Evolutionary conservation across 352 stramenopile species (phyloP).

Genomic region (Globisporangium polare): DNA sequence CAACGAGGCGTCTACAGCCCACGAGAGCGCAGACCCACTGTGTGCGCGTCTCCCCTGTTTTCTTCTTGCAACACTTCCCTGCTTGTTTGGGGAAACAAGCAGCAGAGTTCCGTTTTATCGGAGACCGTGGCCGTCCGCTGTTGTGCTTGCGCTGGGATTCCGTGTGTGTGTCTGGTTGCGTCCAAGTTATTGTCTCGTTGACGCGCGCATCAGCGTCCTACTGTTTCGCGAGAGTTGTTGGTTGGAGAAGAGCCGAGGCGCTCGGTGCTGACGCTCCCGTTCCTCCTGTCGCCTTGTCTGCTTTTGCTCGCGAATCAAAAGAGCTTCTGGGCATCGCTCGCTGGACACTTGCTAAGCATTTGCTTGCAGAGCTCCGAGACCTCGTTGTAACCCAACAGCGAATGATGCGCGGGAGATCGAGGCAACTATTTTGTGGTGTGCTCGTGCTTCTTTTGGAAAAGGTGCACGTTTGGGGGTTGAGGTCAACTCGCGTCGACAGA

Average conservation of each 20-base stretch:
- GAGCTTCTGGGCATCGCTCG: not conserved
- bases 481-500: slow-evolving; percentile 4
- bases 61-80: too few species aligned
- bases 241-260: not conserved
- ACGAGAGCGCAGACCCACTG: not conserved
- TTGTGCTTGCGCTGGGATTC: too few species aligned
- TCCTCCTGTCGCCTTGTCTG: not conserved
- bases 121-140: not conserved
- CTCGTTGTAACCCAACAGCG: too few species aligned
- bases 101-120: not conserved
- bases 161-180: too few species aligned
- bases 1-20: too few species aligned
- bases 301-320: not conserved
- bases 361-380: too few species aligned
- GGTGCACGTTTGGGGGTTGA: not conserved
- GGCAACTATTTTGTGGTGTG: not conserved
- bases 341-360: too few species aligned
- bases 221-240: not conserved
- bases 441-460: too few species aligned
- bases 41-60: not conserved
- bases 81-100: not conserved
- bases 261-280: too few species aligned
- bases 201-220: not conserved
- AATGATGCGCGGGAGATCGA: too few species aligned
- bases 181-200: not conserved